A percentile compares a stretch with the other conserved stretches of the same genome.
Evolutionary conservation across 768 basidiomycete species (phyloP).

Genomic region (Lactarius deliciosus): DNA sequence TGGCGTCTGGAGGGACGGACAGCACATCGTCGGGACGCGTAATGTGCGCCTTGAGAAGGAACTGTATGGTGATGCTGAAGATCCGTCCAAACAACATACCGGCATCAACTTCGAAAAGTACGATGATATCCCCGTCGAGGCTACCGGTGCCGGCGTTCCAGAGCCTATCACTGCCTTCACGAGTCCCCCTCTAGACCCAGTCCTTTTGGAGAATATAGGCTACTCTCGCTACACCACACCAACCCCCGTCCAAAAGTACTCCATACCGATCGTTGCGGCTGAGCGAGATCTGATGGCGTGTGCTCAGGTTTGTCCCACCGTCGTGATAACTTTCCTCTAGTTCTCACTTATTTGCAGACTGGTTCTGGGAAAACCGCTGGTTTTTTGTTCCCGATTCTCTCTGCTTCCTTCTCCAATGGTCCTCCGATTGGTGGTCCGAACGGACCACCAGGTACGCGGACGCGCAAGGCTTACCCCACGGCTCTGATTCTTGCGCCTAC

Average conservation of each 20-base stretch:
- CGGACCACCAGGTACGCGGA: slow-evolving; percentile 54
- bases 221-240: slow-evolving; percentile 92
- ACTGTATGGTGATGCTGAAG: slow-evolving; percentile 86
- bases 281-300: slow-evolving; percentile 93
- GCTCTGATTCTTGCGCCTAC: slow-evolving; percentile 98
- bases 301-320: slow-evolving; percentile 62
- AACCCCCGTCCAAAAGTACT: slow-evolving; percentile 99
- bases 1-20: slow-evolving; percentile 88
- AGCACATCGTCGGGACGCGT: slow-evolving; percentile 78
- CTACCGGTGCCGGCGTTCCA: slow-evolving; percentile 95
- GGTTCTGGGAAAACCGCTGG: slow-evolving; percentile 99
- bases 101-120: slow-evolving; percentile 99
- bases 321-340: slow-evolving; percentile 23
- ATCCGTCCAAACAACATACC: slow-evolving; percentile 87
- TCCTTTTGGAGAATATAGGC: slow-evolving; percentile 92
- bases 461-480: slow-evolving; percentile 92
- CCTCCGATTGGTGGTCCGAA: slow-evolving; percentile 59
- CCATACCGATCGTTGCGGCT: slow-evolving; percentile 93
- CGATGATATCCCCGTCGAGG: slow-evolving; percentile 99
- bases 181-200: slow-evolving; percentile 84
- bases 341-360: slow-evolving; percentile 55
- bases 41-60: slow-evolving; percentile 94
- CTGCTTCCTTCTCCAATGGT: slow-evolving; percentile 83
- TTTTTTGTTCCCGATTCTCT: slow-evolving; percentile 98
- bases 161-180: slow-evolving; percentile 89